Base-by-base conservation (phyloP, 2,329 filamentous ascomycete genomes). In the Stemphylium lycopersici region DNA sequence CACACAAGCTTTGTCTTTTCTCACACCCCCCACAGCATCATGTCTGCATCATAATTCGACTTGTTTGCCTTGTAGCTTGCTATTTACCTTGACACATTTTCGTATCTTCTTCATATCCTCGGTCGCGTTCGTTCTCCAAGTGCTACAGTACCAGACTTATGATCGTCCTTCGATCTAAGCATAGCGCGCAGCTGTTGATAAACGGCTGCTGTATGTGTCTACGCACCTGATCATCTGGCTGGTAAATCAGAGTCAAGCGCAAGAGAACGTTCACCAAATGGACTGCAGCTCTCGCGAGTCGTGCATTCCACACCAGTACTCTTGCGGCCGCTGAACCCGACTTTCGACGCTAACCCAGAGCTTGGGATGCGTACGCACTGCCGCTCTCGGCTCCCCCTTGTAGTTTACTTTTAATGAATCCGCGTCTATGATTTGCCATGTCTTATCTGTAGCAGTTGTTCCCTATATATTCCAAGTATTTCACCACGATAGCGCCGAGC, bases 381-480 rank as follows among this genome's bases (percentile, higher is more conserved):
- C 24, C 18, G 22, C 11, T 47, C 22, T 18, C 22, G 26, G 12
- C 44, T 34, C 24, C 31, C 18, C 15, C 26, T 20, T 32, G 24
- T 39, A 31, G 16, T 47, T 47, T 2, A 29, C 40, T 48, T 41
- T 39, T 3, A 20, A 39, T 34, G 12, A 13, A 20, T 22, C 33
- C 13, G 32, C 6, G 8, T 15, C 34, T 13, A 12, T 39, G 26
- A 41, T 41, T 48, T 40, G 45, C 45, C 24, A 10, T 26, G 18
- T 24, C 42, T 36, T 46, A 52, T 52, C 41, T 40, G 20, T 41
- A 33, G 13, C 39, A 20, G 26, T 40, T 47, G 24, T 22, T 40
- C 20, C 31, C 42, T 36, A 12, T 16, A 20, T 8, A 29, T n/a
- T n/a, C n/a, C n/a, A n/a, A n/a, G n/a, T 20, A 20, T 12, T 16